These are phyloP conservation scores for Firmiana major DNA, from an alignment of 345 rosid genomes.

Conservation along the genomic window DNA sequence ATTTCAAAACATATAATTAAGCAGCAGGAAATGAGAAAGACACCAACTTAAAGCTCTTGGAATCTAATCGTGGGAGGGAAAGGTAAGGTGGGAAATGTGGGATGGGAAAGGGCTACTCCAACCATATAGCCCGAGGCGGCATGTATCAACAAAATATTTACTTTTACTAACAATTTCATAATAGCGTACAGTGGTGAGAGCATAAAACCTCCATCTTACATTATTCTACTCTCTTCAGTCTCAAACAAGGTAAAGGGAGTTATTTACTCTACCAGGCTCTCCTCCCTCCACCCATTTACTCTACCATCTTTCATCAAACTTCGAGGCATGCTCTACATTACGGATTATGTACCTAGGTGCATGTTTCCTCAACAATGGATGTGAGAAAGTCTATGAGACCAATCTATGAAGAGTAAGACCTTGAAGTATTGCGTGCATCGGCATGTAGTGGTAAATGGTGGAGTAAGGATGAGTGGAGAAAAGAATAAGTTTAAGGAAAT, in stretches of 20 bases:
- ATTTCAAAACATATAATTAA: background rate
- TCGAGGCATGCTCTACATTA: background rate
- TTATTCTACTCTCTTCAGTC: background rate
- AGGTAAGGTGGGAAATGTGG: background rate
- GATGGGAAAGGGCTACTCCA: background rate
- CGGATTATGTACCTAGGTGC: background rate
- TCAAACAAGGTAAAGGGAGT: background rate
- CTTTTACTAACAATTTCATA: background rate
- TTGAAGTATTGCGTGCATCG: too few species aligned
- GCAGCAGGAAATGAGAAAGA: background rate
- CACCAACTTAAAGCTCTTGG: background rate
- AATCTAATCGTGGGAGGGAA: background rate
- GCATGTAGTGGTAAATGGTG: too few species aligned
- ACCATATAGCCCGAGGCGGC: background rate
- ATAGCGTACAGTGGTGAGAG: background rate
- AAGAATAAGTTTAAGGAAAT: too few species aligned
- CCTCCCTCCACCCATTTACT: background rate
- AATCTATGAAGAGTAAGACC: background rate
- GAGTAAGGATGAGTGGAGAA: too few species aligned
- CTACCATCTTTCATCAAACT: background rate
- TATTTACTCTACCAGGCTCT: background rate
- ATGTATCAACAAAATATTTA: background rate
- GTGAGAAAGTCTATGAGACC: background rate
- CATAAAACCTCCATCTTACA: too few species aligned
- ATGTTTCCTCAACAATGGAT: background rate